Evolutionary conservation across 2,329 filamentous ascomycete genomes (phyloP).

Genomic region (Fusarium subglutinans): DNA sequence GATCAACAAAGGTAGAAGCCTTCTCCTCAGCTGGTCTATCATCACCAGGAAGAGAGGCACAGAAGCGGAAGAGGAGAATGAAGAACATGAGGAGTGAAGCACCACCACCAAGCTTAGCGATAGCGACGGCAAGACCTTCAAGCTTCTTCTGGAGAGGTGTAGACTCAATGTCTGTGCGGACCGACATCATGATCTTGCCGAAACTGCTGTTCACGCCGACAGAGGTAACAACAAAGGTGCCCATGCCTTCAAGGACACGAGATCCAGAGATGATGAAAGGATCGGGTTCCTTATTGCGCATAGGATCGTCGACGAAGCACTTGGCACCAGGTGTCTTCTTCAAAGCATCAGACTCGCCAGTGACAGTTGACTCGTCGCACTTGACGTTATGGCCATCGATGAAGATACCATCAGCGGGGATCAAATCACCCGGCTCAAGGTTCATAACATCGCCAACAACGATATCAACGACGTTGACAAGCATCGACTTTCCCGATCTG

Average conservation of each 20-base stretch:
- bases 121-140: slow-evolving; percentile 78
- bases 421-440: slow-evolving; percentile 17
- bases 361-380: slow-evolving; percentile 54
- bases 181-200: slow-evolving; percentile 77
- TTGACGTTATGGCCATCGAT: slow-evolving; percentile 23
- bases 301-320: slow-evolving; percentile 74
- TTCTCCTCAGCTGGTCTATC: slow-evolving; percentile 71
- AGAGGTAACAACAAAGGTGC: slow-evolving; percentile 77
- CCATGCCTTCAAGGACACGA: slow-evolving; percentile 76
- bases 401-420: slow-evolving; percentile 17
- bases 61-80: slow-evolving; percentile 85
- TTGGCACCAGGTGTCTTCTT: slow-evolving; percentile 74
- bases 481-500: slow-evolving; percentile 13
- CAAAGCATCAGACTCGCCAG: slow-evolving; percentile 79
- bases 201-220: slow-evolving; percentile 79
- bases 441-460: slow-evolving; percentile 19
- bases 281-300: slow-evolving; percentile 76
- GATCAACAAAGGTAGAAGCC: slow-evolving; percentile 79
- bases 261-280: slow-evolving; percentile 89
- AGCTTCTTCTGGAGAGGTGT: slow-evolving; percentile 81
- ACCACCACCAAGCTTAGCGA: slow-evolving; percentile 78
- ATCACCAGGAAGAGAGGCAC: slow-evolving; percentile 70
- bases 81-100: slow-evolving; percentile 84
- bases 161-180: slow-evolving; percentile 78
- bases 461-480: slow-evolving; percentile 7